These are phyloP conservation scores for Taiozyma sp. DNA, from an alignment of 1,139 yeast genomes.

Conservation along the genomic window DNA sequence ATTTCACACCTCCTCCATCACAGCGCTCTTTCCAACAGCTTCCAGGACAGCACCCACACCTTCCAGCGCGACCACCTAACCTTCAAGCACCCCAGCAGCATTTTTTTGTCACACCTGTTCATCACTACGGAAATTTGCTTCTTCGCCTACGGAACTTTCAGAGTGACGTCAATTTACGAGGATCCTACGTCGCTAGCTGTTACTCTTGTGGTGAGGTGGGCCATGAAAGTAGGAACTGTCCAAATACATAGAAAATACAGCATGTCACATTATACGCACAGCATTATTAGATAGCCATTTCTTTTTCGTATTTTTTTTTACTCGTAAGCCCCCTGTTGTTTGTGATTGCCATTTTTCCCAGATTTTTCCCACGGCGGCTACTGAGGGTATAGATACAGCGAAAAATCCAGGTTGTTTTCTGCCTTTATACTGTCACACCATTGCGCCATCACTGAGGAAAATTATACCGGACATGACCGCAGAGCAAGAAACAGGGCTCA, in stretches of 20 bases:
- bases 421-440: background rate
- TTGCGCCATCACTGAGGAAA: background rate
- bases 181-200: constrained; percentile 2
- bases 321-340: background rate
- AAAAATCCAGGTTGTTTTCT: background rate
- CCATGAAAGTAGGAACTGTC: constrained; percentile 13
- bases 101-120: background rate
- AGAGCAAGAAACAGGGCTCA: constrained; percentile 6
- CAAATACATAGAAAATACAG: background rate
- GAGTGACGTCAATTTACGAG: background rate
- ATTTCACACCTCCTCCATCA: constrained; percentile 1
- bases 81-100: background rate
- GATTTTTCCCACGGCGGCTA: background rate
- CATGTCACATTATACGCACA: background rate
- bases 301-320: background rate
- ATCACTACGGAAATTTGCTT: constrained; percentile 6
- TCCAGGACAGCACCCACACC: constrained; percentile 3
- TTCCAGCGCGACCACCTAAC: constrained; percentile 2
- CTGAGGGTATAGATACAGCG: background rate
- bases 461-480: constrained; percentile 9
- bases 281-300: background rate
- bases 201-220: constrained; percentile 13
- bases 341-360: too few relatives aligned
- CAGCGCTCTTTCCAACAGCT: constrained; percentile 2
- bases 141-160: constrained; percentile 4